Evolutionary conservation across 1,284 basidiomycete genomes (phyloP).

Genomic region (Abortiporus biennis): DNA sequence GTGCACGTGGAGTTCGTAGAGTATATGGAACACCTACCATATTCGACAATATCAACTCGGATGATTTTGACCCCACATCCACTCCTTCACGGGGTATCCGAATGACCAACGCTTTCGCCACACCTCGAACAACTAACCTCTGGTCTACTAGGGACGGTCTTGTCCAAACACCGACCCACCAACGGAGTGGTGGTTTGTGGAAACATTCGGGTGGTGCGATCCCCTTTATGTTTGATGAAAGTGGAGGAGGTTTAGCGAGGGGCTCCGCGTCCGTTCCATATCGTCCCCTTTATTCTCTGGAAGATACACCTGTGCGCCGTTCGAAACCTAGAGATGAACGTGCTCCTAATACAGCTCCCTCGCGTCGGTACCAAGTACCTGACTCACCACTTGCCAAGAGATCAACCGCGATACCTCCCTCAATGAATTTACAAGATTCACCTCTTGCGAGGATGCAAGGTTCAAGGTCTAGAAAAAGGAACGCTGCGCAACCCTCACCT

Average conservation of each 20-base stretch:
- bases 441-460: too few relatives aligned
- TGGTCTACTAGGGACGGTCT: constrained; percentile 36
- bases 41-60: constrained; percentile 30
- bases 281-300: constrained; percentile 19
- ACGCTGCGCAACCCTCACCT: too few relatives aligned
- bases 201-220: constrained; percentile 5
- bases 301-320: constrained; percentile 28
- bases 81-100: constrained; percentile 67
- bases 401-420: too few relatives aligned
- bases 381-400: too few relatives aligned
- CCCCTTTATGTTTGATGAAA: constrained; percentile 7
- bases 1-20: constrained; percentile 36
- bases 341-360: too few relatives aligned
- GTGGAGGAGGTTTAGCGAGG: constrained; percentile 11
- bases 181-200: constrained; percentile 9
- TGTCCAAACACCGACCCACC: constrained; percentile 43
- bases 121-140: constrained; percentile 44
- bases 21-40: constrained; percentile 35
- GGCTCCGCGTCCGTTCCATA: constrained; percentile 9
- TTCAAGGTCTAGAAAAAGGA: too few relatives aligned
- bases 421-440: too few relatives aligned
- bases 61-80: constrained; percentile 68
- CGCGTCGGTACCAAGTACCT: too few relatives aligned
- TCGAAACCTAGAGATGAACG: constrained; percentile 14
- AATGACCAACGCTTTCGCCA: constrained; percentile 48